A percentile compares a stretch with the other conserved stretches of the same genome.
phyloP scores from a whole-genome alignment of 805 yeast species.

The Candida qinlingensis region DNA sequence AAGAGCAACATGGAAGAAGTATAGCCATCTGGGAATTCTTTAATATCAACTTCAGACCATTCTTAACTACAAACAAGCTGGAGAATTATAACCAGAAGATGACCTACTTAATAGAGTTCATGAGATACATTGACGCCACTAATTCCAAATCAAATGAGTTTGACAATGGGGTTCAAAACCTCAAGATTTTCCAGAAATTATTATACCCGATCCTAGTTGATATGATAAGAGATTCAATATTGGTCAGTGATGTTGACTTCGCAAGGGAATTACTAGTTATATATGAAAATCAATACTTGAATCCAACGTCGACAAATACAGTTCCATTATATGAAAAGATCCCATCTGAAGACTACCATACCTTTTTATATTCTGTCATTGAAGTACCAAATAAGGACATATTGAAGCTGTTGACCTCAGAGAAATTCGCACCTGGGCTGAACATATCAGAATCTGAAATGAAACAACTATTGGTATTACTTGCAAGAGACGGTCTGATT shows the following conservation, averaged over 20 bases:
- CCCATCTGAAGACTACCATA: conserved; percentile 11
- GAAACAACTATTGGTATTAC: neutral
- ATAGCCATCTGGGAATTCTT: neutral
- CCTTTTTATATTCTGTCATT: conserved; percentile 2
- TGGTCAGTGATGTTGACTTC: conserved; percentile 2
- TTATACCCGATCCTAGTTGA: conserved; percentile 9
- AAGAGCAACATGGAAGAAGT: neutral
- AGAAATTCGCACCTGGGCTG: neutral
- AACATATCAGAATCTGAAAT: neutral
- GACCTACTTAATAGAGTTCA: neutral
- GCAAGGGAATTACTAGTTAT: conserved; percentile 2
- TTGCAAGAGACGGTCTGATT: neutral
- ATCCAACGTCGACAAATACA: neutral
- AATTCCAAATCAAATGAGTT: neutral
- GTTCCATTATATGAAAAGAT: neutral
- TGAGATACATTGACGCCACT: neutral
- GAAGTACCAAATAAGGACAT: neutral
- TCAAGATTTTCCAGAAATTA: neutral
- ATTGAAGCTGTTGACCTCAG: neutral
- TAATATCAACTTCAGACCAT: conserved; percentile 4
- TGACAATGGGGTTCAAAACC: neutral
- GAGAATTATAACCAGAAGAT: conserved; percentile 8
- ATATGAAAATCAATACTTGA: neutral
- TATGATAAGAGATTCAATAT: conserved; percentile 7
- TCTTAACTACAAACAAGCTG: conserved; percentile 1